phyloP scores from a whole-genome alignment of 441 rosid genomes.

The Arabidopsis hybrid region DNA sequence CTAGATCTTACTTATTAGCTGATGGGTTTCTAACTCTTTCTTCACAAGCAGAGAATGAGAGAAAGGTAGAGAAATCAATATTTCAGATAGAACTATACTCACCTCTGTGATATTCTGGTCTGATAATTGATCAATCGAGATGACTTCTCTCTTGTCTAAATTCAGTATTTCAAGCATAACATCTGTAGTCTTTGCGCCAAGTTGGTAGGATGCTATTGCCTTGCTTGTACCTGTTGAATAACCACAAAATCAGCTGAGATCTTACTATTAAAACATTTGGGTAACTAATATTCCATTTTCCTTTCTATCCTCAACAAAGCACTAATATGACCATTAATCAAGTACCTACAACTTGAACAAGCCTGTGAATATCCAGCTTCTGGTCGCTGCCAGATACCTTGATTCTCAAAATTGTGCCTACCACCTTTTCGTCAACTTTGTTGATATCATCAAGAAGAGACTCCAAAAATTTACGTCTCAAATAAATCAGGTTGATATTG shows the following conservation, averaged over 20 bases:
- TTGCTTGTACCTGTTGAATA: conserved; percentile 66
- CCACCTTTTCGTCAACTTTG: conserved; percentile 78
- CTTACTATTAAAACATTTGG: conserved; percentile 18
- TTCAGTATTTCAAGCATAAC: conserved; percentile 78
- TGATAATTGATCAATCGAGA: conserved; percentile 80
- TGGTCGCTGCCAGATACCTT: conserved; percentile 70
- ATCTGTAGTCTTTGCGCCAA: conserved; percentile 68
- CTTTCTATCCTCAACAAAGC: conserved; percentile 27
- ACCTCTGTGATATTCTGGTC: conserved; percentile 96
- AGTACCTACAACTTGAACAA: conserved; percentile 94
- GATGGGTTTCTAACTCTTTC: conserved; percentile 8
- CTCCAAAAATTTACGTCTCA: conserved; percentile 77
- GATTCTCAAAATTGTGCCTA: conserved; percentile 91
- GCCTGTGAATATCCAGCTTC: conserved; percentile 83
- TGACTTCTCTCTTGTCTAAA: conserved; percentile 78
- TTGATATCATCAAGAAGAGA: conserved; percentile 71
- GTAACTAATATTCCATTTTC: conserved; percentile 21
- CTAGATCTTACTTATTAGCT: not conserved
- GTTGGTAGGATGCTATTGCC: conserved; percentile 66
- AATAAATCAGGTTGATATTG: conserved; percentile 79
- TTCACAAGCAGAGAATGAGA: conserved; percentile 14
- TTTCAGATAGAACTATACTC: conserved; percentile 37
- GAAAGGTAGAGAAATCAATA: conserved; percentile 20
- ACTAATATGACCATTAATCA: conserved; percentile 41
- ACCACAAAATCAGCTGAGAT: conserved; percentile 39